Evolutionary conservation across 148 eudicot genomes (phyloP).

Genomic region (Vaccinium corymbosum): DNA sequence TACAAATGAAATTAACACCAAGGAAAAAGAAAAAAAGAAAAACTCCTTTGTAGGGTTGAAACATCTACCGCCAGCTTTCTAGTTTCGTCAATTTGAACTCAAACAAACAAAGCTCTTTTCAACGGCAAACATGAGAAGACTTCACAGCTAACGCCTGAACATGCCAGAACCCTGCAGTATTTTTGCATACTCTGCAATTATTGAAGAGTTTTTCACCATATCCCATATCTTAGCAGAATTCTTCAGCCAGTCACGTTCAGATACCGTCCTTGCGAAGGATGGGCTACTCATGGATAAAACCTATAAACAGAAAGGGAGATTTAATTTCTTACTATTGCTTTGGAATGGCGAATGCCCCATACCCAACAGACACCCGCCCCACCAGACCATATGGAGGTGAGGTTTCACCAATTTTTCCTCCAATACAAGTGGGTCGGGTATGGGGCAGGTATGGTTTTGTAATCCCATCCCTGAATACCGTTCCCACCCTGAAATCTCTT

Average conservation of each 20-base stretch:
- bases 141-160: conserved; percentile 48
- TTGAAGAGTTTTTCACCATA: conserved; percentile 60
- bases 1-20: not conserved
- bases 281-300: conserved; percentile 63
- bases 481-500: not conserved
- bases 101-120: not conserved
- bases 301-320: conserved; percentile 20
- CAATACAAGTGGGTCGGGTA: not conserved
- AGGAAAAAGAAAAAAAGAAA: not conserved
- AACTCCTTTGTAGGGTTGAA: not conserved
- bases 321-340: not conserved
- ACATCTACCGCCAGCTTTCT: not conserved
- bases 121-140: not conserved
- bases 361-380: not conserved
- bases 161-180: conserved; percentile 64
- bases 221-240: conserved; percentile 89
- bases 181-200: conserved; percentile 59
- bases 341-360: not conserved
- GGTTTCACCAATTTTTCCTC: not conserved
- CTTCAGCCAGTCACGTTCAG: conserved; percentile 90
- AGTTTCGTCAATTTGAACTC: not conserved
- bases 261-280: conserved; percentile 61
- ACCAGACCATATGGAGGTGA: not conserved
- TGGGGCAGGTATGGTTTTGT: not conserved
- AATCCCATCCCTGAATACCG: not conserved